Evolutionary conservation across 305 asterid genomes (phyloP).

Genomic region (Solanum hybrid): DNA sequence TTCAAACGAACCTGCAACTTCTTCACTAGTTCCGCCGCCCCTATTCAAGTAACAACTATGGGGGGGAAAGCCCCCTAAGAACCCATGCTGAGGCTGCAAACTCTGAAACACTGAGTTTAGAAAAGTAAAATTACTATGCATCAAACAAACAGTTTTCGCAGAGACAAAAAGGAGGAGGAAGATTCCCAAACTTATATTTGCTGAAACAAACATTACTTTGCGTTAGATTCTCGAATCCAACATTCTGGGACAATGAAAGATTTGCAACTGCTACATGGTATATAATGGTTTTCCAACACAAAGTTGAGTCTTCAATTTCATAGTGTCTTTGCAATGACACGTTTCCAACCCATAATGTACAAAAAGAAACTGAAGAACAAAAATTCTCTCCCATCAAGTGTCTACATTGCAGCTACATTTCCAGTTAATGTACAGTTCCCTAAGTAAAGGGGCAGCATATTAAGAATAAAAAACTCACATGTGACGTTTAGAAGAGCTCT

Average conservation of each 20-base stretch:
- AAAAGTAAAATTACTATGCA: background rate
- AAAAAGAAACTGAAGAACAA: background rate
- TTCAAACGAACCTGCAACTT: background rate
- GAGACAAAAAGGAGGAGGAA: background rate
- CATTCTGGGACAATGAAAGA: background rate
- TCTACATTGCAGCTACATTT: conserved; percentile 15
- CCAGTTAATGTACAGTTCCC: conserved; percentile 35
- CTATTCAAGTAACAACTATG: background rate
- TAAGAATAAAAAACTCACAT: conserved; percentile 12
- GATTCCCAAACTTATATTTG: background rate
- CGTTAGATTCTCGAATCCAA: background rate
- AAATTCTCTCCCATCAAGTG: background rate
- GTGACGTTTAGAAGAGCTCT: conserved; percentile 9
- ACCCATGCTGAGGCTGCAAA: background rate
- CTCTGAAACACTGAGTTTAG: background rate
- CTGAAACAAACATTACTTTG: background rate
- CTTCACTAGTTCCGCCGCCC: background rate
- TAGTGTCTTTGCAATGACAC: background rate
- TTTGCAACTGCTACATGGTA: background rate
- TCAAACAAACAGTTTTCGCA: background rate
- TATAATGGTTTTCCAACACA: background rate
- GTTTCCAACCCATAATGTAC: conserved; percentile 29
- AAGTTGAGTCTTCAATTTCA: conserved; percentile 2
- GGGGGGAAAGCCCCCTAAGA: background rate
- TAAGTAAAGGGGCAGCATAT: conserved; percentile 14